Evolutionary conservation across 192 early-diverging fungal genomes (phyloP).

Genomic region (Coemansia sp.): DNA sequence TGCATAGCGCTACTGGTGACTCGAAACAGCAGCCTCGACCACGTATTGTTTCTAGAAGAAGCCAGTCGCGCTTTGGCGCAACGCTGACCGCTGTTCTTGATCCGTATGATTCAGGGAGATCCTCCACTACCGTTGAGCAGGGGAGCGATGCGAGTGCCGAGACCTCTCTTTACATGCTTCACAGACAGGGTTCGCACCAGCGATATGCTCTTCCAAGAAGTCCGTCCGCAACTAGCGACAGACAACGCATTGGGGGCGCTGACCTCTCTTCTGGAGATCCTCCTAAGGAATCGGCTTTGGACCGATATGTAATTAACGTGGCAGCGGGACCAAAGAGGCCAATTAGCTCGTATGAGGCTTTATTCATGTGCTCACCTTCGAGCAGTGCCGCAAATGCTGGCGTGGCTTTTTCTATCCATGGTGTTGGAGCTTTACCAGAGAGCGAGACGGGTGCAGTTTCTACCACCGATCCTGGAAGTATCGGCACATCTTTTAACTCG

Average conservation of each 20-base stretch:
- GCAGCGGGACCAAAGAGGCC: conserved; percentile 21
- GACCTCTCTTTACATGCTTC: conserved; percentile 2
- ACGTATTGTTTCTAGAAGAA: conserved; percentile 45
- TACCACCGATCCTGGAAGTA: not conserved
- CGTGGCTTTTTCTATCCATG: not conserved
- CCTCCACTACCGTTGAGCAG: not conserved
- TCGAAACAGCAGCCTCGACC: conserved; percentile 12
- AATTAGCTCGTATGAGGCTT: conserved; percentile 45
- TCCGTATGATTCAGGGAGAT: not conserved
- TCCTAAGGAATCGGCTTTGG: conserved; percentile 39
- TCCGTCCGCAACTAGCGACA: not conserved
- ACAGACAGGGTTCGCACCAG: conserved; percentile 3
- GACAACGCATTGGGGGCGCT: not conserved
- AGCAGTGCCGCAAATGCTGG: not conserved
- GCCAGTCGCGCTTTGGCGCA: conserved; percentile 48
- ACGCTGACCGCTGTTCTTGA: conserved; percentile 41
- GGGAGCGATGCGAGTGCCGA: conserved; percentile 2
- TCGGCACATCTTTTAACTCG: not conserved
- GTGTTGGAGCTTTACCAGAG: not conserved
- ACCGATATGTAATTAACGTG: conserved; percentile 33
- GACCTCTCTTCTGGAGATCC: conserved; percentile 1
- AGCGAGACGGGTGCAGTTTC: not conserved
- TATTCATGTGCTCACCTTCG: conserved; percentile 31
- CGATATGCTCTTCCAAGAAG: not conserved
- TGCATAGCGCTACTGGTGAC: not conserved